Conservation (phyloP, 306 rosid species). For the Vigna trinervia region DNA sequence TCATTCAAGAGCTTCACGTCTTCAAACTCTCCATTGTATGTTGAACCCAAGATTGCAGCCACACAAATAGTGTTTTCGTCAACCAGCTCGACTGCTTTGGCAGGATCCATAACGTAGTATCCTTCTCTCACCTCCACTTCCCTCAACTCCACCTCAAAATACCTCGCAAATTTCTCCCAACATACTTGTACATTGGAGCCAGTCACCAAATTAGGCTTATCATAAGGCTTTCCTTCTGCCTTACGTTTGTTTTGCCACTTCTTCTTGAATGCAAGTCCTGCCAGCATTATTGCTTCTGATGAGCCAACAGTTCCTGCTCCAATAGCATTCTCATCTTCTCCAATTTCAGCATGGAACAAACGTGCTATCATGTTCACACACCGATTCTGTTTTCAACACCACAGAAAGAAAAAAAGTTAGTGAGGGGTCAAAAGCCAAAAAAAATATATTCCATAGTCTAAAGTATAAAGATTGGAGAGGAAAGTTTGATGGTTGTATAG, state of each 20-base stretch:
- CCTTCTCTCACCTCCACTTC: slow-evolving; percentile 77
- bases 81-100: slow-evolving; percentile 73
- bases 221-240: slow-evolving; percentile 61
- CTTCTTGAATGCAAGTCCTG: slow-evolving; percentile 85
- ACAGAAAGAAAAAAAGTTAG: not conserved
- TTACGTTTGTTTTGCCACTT: slow-evolving; percentile 75
- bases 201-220: slow-evolving; percentile 76
- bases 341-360: slow-evolving; percentile 64
- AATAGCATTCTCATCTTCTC: slow-evolving; percentile 57
- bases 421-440: not conserved
- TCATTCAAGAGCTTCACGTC: slow-evolving; percentile 81
- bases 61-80: slow-evolving; percentile 87
- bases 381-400: slow-evolving; percentile 54
- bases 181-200: slow-evolving; percentile 79
- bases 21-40: slow-evolving; percentile 82
- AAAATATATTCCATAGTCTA: not conserved
- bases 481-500: not conserved
- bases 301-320: slow-evolving; percentile 87
- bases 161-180: slow-evolving; percentile 84
- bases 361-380: slow-evolving; percentile 85
- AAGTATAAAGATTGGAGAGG: not conserved
- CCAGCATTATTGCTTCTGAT: slow-evolving; percentile 88
- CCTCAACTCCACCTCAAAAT: slow-evolving; percentile 79
- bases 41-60: slow-evolving; percentile 84
- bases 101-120: slow-evolving; percentile 86